These are phyloP conservation scores for Mangifera indica DNA, from an alignment of 345 rosid genomes.

Conservation along the genomic window DNA sequence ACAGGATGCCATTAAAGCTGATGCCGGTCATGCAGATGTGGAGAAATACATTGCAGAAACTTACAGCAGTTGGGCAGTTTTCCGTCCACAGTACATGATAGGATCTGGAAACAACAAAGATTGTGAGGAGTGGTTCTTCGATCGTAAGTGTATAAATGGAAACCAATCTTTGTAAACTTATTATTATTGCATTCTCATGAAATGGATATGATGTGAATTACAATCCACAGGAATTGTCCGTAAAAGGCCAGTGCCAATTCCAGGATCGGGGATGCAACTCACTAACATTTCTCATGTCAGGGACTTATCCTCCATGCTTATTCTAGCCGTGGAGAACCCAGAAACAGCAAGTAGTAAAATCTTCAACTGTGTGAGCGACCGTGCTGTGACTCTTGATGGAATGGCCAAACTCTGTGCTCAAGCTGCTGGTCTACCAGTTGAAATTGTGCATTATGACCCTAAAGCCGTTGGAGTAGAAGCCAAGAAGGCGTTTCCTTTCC, in stretches of 20 bases:
- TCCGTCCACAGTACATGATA: slow-evolving; percentile 94
- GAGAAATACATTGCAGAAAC: slow-evolving; percentile 79
- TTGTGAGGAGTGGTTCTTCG: slow-evolving; percentile 99
- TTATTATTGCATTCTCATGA: not conserved
- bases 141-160: slow-evolving; percentile 46
- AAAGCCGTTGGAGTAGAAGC: slow-evolving; percentile 77
- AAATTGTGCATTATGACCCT: slow-evolving; percentile 90
- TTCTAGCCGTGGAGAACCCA: slow-evolving; percentile 68
- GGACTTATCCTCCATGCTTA: slow-evolving; percentile 90
- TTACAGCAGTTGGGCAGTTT: slow-evolving; percentile 60
- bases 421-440: slow-evolving; percentile 70
- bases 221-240: slow-evolving; percentile 69
- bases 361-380: slow-evolving; percentile 87
- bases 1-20: slow-evolving; percentile 80
- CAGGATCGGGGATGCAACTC: slow-evolving; percentile 92
- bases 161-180: not conserved
- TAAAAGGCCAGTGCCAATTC: slow-evolving; percentile 81
- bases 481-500: slow-evolving; percentile 92
- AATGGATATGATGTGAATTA: not conserved
- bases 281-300: slow-evolving; percentile 78
- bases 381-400: slow-evolving; percentile 90
- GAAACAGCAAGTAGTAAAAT: slow-evolving; percentile 65
- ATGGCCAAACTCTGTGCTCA: slow-evolving; percentile 92
- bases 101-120: slow-evolving; percentile 99
- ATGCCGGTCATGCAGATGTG: slow-evolving; percentile 83